phyloP scores from a whole-genome alignment of 2,329 filamentous ascomycete species.

The Talaromyces sp. region DNA sequence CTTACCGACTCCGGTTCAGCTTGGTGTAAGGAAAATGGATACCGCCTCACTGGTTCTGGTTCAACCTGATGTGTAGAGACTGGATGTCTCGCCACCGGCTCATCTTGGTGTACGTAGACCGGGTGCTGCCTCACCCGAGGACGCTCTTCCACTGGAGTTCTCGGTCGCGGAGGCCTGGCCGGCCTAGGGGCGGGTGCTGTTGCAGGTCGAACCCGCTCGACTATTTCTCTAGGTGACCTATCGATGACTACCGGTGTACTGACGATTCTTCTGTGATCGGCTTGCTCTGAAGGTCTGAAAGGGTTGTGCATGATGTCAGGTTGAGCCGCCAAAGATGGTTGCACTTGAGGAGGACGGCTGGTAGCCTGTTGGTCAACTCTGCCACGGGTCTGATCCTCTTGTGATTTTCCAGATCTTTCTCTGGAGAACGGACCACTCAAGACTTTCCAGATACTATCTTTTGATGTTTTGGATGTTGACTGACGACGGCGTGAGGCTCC shows the following conservation, averaged over 20 bases:
- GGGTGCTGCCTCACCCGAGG: not conserved
- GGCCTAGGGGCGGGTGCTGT: not conserved
- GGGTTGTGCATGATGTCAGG: not conserved
- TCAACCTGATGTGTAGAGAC: not conserved
- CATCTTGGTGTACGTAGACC: not conserved
- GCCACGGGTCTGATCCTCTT: not conserved
- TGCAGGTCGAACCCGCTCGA: not conserved
- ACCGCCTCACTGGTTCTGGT: not conserved
- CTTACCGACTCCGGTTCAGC: not conserved
- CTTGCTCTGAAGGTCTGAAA: not conserved
- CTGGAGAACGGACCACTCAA: not conserved
- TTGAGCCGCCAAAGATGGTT: not conserved
- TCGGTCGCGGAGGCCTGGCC: not conserved
- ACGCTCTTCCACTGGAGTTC: constrained; percentile 11
- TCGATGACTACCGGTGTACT: constrained; percentile 3
- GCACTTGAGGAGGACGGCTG: not conserved
- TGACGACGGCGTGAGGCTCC: not conserved
- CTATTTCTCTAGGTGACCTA: not conserved
- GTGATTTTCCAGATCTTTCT: not conserved
- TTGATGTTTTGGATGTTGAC: constrained; percentile 3
- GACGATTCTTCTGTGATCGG: not conserved
- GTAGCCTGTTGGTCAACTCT: not conserved
- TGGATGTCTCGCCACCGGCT: not conserved
- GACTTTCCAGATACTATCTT: constrained; percentile 7
- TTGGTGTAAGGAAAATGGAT: not conserved